Evolutionary conservation across 2,329 filamentous ascomycete species (phyloP).

Genomic region (Delphinella strobiligena): DNA sequence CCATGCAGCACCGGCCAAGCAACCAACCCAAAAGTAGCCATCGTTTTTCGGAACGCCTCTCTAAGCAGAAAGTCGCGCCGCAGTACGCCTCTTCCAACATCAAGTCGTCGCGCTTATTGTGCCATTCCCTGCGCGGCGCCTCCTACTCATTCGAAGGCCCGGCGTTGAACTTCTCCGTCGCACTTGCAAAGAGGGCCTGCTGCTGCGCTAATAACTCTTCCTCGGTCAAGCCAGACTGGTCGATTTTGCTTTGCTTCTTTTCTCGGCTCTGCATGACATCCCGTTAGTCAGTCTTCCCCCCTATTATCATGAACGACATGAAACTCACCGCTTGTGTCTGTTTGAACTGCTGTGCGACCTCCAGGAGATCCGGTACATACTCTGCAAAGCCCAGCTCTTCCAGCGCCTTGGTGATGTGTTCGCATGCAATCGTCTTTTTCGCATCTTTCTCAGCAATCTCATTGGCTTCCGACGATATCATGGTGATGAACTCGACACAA

Average conservation of each 20-base stretch:
- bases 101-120: neutral
- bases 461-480: constrained; percentile 97
- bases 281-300: constrained; percentile 7
- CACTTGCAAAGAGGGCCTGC: constrained; percentile 79
- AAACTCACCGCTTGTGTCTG: constrained; percentile 71
- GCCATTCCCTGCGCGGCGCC: constrained; percentile 1
- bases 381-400: constrained; percentile 86
- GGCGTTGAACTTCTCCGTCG: constrained; percentile 56
- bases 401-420: constrained; percentile 91
- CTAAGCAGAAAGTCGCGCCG: no score
- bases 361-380: constrained; percentile 78
- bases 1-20: no score
- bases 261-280: constrained; percentile 60
- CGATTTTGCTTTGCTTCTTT: constrained; percentile 95
- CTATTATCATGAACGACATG: constrained; percentile 2
- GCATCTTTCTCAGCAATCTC: constrained; percentile 98
- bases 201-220: constrained; percentile 84
- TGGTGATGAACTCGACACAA: constrained; percentile 97
- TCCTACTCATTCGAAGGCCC: constrained; percentile 6
- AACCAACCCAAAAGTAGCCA: no score
- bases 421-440: constrained; percentile 97
- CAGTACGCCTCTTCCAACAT: no score
- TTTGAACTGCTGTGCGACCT: constrained; percentile 83
- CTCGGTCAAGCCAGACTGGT: constrained; percentile 81
- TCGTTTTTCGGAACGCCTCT: no score